A percentile compares a stretch with the other conserved stretches of the same genome.
These are phyloP conservation scores for Sporothrix sp. DNA, from an alignment of 2,329 filamentous ascomycete genomes.

Conservation along the genomic window DNA sequence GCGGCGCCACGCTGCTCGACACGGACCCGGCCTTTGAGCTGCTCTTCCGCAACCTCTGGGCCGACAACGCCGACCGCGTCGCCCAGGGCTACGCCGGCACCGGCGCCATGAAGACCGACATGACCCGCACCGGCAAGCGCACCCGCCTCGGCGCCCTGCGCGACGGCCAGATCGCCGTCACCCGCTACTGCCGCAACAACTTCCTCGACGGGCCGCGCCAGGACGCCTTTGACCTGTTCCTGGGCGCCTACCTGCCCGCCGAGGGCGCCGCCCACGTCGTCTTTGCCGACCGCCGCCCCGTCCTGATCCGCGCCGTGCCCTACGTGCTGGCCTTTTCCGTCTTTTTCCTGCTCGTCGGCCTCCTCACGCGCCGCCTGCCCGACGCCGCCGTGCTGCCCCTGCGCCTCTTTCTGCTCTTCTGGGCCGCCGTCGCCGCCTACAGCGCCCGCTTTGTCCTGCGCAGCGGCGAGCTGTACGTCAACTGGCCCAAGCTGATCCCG, in stretches of 20 bases:
- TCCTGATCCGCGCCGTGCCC: slow-evolving; percentile 86
- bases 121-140: slow-evolving; percentile 84
- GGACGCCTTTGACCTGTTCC: slow-evolving; percentile 90
- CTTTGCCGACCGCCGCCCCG: slow-evolving; percentile 75
- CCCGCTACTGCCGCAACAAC: slow-evolving; percentile 87
- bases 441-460: slow-evolving; percentile 65
- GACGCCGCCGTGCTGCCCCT: slow-evolving; percentile 71
- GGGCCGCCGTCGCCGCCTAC: slow-evolving; percentile 60
- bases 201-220: slow-evolving; percentile 89
- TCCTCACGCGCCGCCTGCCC: slow-evolving; percentile 61
- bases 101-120: slow-evolving; percentile 94
- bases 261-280: slow-evolving; percentile 58
- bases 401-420: slow-evolving; percentile 72
- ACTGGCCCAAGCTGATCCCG: slow-evolving; percentile 95
- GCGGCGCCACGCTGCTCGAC: slow-evolving; percentile 64
- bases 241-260: slow-evolving; percentile 73
- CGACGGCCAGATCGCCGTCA: slow-evolving; percentile 80
- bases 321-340: slow-evolving; percentile 80
- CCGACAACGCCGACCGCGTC: slow-evolving; percentile 94
- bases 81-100: slow-evolving; percentile 91
- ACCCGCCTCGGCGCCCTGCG: slow-evolving; percentile 78
- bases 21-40: slow-evolving; percentile 77
- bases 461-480: slow-evolving; percentile 92
- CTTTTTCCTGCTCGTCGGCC: slow-evolving; percentile 69
- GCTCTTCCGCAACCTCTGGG: slow-evolving; percentile 95